A percentile compares a stretch with the other conserved stretches of the same genome.
phyloP scores from a whole-genome alignment of 73 alveolate genomes.

The Paramecium biaurelia region DNA sequence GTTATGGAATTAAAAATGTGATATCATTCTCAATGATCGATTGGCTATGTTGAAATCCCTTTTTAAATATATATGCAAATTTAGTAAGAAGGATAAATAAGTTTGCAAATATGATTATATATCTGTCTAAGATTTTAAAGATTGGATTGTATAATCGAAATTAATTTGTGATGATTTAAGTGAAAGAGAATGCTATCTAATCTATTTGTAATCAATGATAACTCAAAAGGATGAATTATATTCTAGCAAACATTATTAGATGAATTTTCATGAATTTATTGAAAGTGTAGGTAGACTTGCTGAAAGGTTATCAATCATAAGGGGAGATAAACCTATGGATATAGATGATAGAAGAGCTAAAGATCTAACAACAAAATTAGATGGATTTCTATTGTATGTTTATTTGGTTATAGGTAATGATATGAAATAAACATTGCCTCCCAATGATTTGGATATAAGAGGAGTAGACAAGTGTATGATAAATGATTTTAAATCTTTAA shows the following conservation, averaged over 20 bases:
- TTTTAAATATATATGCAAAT: not conserved
- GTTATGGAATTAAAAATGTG: slow-evolving; percentile 4
- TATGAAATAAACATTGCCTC: slow-evolving; percentile 37
- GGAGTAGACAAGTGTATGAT: slow-evolving; percentile 37
- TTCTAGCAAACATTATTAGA: not conserved
- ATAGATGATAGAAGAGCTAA: slow-evolving; percentile 24
- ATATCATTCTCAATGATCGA: not conserved
- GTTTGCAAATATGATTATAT: slow-evolving; percentile 8
- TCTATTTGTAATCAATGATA: not conserved
- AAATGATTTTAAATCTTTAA: slow-evolving; percentile 15
- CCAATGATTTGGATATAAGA: not conserved
- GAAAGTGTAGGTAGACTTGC: not conserved
- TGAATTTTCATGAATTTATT: slow-evolving; percentile 39
- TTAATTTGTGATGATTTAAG: not conserved
- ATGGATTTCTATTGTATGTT: not conserved
- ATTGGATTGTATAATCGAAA: not conserved
- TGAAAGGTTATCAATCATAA: not conserved
- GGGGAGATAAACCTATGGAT: slow-evolving; percentile 35
- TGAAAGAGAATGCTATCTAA: slow-evolving; percentile 29
- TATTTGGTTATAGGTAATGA: slow-evolving; percentile 9
- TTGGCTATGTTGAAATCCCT: slow-evolving; percentile 7
- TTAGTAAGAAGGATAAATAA: slow-evolving; percentile 6
- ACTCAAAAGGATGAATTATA: not conserved
- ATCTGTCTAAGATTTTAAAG: not conserved
- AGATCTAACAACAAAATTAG: not conserved